These are phyloP conservation scores for Kodamaea neixiangensis DNA, from an alignment of 805 yeast genomes.

Conservation along the genomic window DNA sequence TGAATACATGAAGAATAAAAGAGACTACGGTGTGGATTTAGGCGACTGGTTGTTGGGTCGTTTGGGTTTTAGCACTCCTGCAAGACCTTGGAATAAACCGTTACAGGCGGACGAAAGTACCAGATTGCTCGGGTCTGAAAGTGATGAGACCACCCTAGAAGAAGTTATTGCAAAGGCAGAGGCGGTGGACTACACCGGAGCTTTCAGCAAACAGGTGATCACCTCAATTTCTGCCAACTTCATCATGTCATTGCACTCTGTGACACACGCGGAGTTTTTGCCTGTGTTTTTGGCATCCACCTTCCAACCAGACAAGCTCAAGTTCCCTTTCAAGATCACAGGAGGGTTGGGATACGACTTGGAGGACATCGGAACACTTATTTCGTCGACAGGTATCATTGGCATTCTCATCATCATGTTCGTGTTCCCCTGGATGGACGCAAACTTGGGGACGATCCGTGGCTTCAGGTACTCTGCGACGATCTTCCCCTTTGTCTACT, in stretches of 20 bases:
- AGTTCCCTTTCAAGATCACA: slow-evolving; percentile 35
- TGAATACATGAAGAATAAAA: slow-evolving; percentile 34
- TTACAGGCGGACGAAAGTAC: neutral
- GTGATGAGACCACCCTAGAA: slow-evolving; percentile 4
- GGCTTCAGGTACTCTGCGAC: slow-evolving; percentile 34
- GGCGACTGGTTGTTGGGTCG: slow-evolving; percentile 37
- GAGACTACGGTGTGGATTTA: slow-evolving; percentile 46
- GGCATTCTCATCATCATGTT: slow-evolving; percentile 35
- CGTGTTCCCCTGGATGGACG: slow-evolving; percentile 36
- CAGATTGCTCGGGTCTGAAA: slow-evolving; percentile 6
- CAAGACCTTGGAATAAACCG: slow-evolving; percentile 24
- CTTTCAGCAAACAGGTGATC: slow-evolving; percentile 34
- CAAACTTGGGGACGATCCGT: slow-evolving; percentile 30
- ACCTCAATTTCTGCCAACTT: slow-evolving; percentile 35
- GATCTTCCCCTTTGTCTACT: slow-evolving; percentile 35
- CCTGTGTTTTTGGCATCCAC: slow-evolving; percentile 39
- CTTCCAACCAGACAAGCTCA: slow-evolving; percentile 24
- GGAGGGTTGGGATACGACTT: slow-evolving; percentile 40
- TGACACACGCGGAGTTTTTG: slow-evolving; percentile 36
- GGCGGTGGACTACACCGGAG: slow-evolving; percentile 12
- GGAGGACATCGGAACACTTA: slow-evolving; percentile 34
- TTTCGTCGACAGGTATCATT: slow-evolving; percentile 38
- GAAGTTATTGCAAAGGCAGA: neutral
- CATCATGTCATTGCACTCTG: slow-evolving; percentile 33
- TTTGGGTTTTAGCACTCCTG: slow-evolving; percentile 21